Base-by-base conservation (phyloP, 768 basidiomycete species). In the Lactifluus pinguis region DNA sequence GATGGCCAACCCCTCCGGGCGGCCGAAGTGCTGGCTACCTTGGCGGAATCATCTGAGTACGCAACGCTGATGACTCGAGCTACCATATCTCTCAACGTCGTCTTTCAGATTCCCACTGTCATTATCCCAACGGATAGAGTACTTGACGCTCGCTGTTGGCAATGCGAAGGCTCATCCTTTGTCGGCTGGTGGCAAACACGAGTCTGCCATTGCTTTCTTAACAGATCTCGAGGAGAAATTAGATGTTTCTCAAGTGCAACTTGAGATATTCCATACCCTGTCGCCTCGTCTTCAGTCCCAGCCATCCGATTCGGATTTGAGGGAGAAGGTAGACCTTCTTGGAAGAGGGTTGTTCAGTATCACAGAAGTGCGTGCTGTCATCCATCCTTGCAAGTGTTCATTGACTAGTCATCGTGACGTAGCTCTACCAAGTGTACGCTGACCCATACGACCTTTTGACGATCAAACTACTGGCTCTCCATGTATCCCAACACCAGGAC, bases 131-230 rank as follows among this genome's bases (percentile, higher is more conserved):
- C 84, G 97, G 55, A 74, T 98, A 57, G 92, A 98, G 70, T 97
- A 91, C 73, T 80, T 98, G 48, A 95, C 94, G 0, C 83, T 97
- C 52, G 93, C 97, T 1, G 88, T 98, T 47, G 89, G 91, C 55
- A 97, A 98, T 69, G 95, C 94, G 53, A 98, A 98, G 73, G 95
- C 95, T 15, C 92, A 95, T 70, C 88, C 91, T 1, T 81, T 91
- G 9, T 86, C 92, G 19, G 77, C 81, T 17, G 80, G 83, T 34
- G 87, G 88, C 10, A 79, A 83, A 60, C 88, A 93, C 66, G 90
- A 94, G 70, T 87, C 86, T 34, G 91, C 92, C n/a, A 92, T 98
- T 53, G 87, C 91, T 53, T 97, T 98, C 77, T 80, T 95, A n/a
- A 92, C 88, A 0, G 88, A 91, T 66, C 77, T 97, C 19, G 95